Evolutionary conservation across 2,329 filamentous ascomycete species (phyloP), one percentile per base, ranked within the genome.

Genomic region (Penicillium sp.): DNA sequence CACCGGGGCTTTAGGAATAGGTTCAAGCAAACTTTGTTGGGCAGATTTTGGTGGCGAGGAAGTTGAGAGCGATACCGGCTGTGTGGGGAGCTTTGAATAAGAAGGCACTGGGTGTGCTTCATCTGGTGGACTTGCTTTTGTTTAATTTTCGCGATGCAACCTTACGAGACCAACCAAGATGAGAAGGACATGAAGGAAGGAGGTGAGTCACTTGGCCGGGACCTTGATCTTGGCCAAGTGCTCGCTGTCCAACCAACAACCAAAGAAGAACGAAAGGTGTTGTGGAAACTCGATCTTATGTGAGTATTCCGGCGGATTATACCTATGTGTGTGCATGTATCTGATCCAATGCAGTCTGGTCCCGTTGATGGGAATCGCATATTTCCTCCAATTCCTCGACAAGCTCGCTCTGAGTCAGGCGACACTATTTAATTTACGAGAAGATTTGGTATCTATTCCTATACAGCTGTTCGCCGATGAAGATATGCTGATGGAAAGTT

Each of bases 231-330:
- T 36, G 60, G 60, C 5, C 50, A 61, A 40, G 50, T 63, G n/a
- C 60, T 63, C 21, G 56, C 59, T 29, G 41, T 61, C 2, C 46
- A 59, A 25, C 29, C 54, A 25, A 63, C 56, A 9, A 49, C 50
- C 3, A 57, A 56, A 19, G 56, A 63, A 21, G 56, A 63, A 50
- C 41, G 49, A 2, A 55, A 44, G 44, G 57, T 63, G 2, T 25
- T 61, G 6, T 47, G 59, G 39, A 63, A 63, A 21, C 36, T 63
- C 1, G 61, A 63, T 45, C 50, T 55, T 41, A 38, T 60, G 61
- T 63, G 41, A 59, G 59, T 59, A 15, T 38, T 9, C 11, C 5
- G 4, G 11, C 13, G 2, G 8, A 5, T 16, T 10, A n/a, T 39
- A 33, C 5, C 5, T 33, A 33, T 10, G 27, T 15, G 29, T 31